Percentiles rank a stretch among this genome's conserved stretches.
Conservation (phyloP, 306 rosid genomes). For the Citrullus amarus region DNA sequence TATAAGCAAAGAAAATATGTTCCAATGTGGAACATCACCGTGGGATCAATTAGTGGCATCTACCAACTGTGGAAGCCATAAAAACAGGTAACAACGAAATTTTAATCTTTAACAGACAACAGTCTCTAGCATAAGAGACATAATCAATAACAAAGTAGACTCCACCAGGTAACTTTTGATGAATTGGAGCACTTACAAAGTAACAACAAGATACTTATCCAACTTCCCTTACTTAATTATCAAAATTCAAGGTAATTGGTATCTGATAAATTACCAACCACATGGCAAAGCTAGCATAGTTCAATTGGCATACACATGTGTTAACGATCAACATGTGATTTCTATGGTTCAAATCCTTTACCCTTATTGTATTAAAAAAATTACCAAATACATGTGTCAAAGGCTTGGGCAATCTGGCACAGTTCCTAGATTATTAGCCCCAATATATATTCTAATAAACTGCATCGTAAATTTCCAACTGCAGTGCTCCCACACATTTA, state of each 20-base stretch:
- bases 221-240: not conserved
- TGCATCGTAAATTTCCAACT: not conserved
- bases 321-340: too few species aligned
- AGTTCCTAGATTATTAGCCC: not conserved
- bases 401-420: not conserved
- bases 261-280: not conserved
- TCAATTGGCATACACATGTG: too few species aligned
- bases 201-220: not conserved
- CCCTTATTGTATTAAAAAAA: not conserved
- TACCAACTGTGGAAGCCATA: not conserved
- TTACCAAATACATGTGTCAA: not conserved
- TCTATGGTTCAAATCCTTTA: too few species aligned
- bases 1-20: not conserved
- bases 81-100: not conserved
- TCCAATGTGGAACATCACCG: not conserved
- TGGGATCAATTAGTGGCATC: conserved; percentile 2
- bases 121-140: not conserved
- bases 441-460: not conserved
- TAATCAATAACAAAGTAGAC: not conserved
- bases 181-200: not conserved
- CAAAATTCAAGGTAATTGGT: not conserved
- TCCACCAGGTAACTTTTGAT: not conserved
- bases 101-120: not conserved
- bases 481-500: conserved; percentile 13
- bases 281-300: not conserved